These are phyloP conservation scores for Phialophora tarda DNA, from an alignment of 2,329 filamentous ascomycete genomes.

Conservation along the genomic window DNA sequence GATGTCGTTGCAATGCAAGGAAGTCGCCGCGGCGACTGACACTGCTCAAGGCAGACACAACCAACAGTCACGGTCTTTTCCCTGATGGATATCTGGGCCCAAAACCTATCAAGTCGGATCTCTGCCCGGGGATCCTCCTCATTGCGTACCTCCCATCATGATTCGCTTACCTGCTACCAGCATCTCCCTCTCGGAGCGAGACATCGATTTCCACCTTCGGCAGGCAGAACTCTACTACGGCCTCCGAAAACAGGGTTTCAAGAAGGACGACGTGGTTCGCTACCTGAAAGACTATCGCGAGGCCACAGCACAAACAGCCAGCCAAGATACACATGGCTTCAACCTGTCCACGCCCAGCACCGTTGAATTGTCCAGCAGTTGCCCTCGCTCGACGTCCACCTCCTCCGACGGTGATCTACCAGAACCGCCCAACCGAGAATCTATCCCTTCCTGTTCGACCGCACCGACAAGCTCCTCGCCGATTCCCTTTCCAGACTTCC, in stretches of 20 bases:
- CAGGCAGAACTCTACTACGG: slow-evolving; percentile 37
- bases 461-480: background rate
- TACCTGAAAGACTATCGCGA: slow-evolving; percentile 35
- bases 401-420: background rate
- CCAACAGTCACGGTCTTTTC: background rate
- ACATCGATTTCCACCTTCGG: slow-evolving; percentile 44
- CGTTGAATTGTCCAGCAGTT: slow-evolving; percentile 27
- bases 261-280: slow-evolving; percentile 35
- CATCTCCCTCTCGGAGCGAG: slow-evolving; percentile 44
- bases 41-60: background rate
- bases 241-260: slow-evolving; percentile 38
- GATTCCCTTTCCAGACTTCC: slow-evolving; percentile 10
- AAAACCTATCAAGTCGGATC: slow-evolving; percentile 12
- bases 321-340: background rate
- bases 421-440: background rate
- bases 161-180: slow-evolving; percentile 45
- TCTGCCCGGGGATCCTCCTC: background rate
- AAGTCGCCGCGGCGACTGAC: slow-evolving; percentile 6
- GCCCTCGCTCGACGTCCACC: background rate
- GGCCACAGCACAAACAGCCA: slow-evolving; percentile 10
- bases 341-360: slow-evolving; percentile 24
- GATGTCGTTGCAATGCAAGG: slow-evolving; percentile 3
- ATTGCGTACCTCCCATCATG: slow-evolving; percentile 35
- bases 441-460: background rate
- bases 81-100: background rate